Evolutionary conservation across 176 grass and related monocot genomes (phyloP), one percentile per base, ranked within the genome.

Genomic region (Bromus sterilis): DNA sequence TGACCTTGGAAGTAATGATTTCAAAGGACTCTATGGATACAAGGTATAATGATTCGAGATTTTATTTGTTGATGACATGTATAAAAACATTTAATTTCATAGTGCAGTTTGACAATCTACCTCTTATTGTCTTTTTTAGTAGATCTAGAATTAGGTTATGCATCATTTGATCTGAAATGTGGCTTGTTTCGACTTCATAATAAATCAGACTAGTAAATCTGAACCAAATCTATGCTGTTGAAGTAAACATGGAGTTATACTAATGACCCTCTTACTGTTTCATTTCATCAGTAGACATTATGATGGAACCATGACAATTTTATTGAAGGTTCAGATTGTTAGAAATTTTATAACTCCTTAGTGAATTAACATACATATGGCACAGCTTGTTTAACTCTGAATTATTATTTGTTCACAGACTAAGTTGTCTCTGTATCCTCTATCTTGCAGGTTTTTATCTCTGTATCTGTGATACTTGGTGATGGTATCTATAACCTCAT

Each of bases 401-500:
- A 51, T 6, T 60, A 37, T 21, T 78, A 1, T 70, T 78, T 28
- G 10, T 37, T 62, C 20, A 85, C 46, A 37, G 34, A 43, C 57
- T 82, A 83, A 82, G 1, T 12, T 80, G 20, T 34, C 10, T 78
- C 18, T 79, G 3, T 33, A 16, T 12, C 14, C 36, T 21, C 36
- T 21, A 4, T 39, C 25, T 53, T 75, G 56, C 89, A 97, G 94
- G 94, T 97, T 84, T 97, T 97, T 53, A 70, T 97, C 62, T 92
- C 94, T 18, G 92, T 97, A 74, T 90, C 94, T 42, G 87, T 97
- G 59, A 97, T 97, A 75, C 86, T 97, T 57, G 94, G 94, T 16
- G 94, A 97, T 84, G 94, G 94, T 62, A 89, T 97, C 71, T 97
- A 97, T 86, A 97, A 97, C 61, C 90, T 97, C 65, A 82, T 91